Evolutionary conservation across 2,329 filamentous ascomycete genomes (phyloP).

Genomic region (Pezicula radicicola): DNA sequence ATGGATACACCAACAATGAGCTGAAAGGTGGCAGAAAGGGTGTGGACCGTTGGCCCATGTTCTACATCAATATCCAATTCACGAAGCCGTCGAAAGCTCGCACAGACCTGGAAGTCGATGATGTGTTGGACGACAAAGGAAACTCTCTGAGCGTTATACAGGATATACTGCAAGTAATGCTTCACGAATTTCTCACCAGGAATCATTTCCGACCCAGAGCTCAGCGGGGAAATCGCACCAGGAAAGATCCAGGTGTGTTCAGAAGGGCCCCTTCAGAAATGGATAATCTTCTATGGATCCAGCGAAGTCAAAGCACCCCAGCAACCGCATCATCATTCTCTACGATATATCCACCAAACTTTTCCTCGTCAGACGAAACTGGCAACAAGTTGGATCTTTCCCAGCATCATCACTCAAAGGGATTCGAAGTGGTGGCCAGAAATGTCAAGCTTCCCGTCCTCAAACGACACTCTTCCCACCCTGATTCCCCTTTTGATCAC

Average conservation of each 20-base stretch:
- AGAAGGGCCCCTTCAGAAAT: background rate
- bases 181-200: constrained; percentile 71
- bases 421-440: constrained; percentile 7
- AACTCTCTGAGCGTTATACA: constrained; percentile 45
- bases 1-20: constrained; percentile 48
- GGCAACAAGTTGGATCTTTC: constrained; percentile 3
- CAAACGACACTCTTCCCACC: constrained; percentile 6
- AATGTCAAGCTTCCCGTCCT: constrained; percentile 22
- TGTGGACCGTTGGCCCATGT: constrained; percentile 85
- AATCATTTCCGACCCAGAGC: constrained; percentile 53
- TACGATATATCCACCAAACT: background rate
- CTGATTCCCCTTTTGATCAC: constrained; percentile 30
- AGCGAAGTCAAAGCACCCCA: background rate
- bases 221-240: background rate
- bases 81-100: background rate
- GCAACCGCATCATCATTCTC: background rate
- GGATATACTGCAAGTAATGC: constrained; percentile 65
- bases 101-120: constrained; percentile 27
- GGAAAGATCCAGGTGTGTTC: background rate
- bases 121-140: constrained; percentile 42
- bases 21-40: constrained; percentile 55
- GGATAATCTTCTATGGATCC: background rate
- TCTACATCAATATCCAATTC: constrained; percentile 67
- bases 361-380: background rate
- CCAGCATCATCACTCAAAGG: background rate